Conservation (phyloP, 2,329 filamentous ascomycete genomes). For the Arthrobotrys entomopaga region DNA sequence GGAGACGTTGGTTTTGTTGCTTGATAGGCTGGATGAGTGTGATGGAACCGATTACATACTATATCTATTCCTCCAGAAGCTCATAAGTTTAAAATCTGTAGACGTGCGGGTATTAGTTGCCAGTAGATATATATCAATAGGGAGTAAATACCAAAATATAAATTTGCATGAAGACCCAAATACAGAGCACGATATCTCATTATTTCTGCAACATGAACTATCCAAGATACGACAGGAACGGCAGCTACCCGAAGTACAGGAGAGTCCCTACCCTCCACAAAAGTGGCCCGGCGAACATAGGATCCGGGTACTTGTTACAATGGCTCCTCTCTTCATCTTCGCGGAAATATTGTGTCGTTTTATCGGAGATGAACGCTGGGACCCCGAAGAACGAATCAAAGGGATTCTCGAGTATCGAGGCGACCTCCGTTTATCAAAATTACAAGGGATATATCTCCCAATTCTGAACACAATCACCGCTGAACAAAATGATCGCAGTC, state of each 20-base stretch:
- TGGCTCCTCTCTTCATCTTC: conserved; percentile 59
- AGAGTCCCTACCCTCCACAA: not conserved
- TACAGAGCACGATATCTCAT: conserved; percentile 59
- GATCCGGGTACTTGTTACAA: conserved; percentile 55
- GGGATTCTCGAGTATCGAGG: not conserved
- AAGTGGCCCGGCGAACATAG: conserved; percentile 56
- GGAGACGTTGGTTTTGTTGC: conserved; percentile 35
- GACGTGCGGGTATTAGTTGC: conserved; percentile 56
- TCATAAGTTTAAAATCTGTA: not conserved
- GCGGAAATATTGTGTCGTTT: conserved; percentile 59
- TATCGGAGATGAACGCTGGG: conserved; percentile 38
- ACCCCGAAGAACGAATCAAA: conserved; percentile 34
- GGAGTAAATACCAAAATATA: conserved; percentile 32
- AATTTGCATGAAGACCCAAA: conserved; percentile 41
- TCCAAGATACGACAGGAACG: conserved; percentile 43
- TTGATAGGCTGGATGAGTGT: conserved; percentile 61
- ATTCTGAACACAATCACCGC: not conserved
- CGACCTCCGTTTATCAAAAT: conserved; percentile 7
- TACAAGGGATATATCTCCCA: conserved; percentile 24
- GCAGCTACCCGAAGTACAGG: not conserved
- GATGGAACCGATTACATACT: conserved; percentile 55
- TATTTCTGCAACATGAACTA: conserved; percentile 53
- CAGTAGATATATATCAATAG: conserved; percentile 53
- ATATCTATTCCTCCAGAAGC: conserved; percentile 59
- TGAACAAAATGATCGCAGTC: not conserved